Base-by-base conservation (phyloP, 352 stramenopile species). In the Pythium vanterpoolii region DNA sequence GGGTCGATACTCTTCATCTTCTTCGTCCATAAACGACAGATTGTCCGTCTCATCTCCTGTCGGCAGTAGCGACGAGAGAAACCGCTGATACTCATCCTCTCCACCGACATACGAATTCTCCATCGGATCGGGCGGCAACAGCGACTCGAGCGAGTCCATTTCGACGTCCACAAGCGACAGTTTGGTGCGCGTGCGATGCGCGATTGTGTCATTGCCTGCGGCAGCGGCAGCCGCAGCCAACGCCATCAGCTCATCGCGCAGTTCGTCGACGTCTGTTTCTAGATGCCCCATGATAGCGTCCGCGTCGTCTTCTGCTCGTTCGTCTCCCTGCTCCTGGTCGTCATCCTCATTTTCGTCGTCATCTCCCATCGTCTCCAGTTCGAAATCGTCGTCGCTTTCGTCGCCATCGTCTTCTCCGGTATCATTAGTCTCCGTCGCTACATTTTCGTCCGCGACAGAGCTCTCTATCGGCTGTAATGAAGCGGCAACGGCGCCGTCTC, bases 51-150 rank as follows among this genome's bases (percentile, higher is more conserved):
- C 77, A 10, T 77, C 72, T 5, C 10, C 51, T 0, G 44, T 55
- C 18, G 86, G 83, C 59, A 95, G 45, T 21, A 95, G 58, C 55
- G 81, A 93, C 58, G 79, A 76, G 46, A 95, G 58, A 56, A 95
- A 95, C 18, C 83, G 81, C 72, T 92, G 86, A 65, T 95, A 95
- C 52, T 90, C 83, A 50, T 86, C 81, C 26, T 89, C 72, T 1
- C 54, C 62, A 11, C 52, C 45, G 14, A 68, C 43, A 8, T 71
- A 31, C n/a, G 62, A 36, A 27, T 5, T 40, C 9, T 87, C 73
- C 5, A 47, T 31, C n/a, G 47, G 45, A 34, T 66, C 64, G 4
- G 57, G 57, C 5, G 76, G 73, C 11, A 93, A 58, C 14, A 71
- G 74, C 21, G 79, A 76, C 64, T 93, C 83, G 21, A 93, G 72